Conservation (phyloP, 2,329 filamentous ascomycete species). For the Knufia petricola region DNA sequence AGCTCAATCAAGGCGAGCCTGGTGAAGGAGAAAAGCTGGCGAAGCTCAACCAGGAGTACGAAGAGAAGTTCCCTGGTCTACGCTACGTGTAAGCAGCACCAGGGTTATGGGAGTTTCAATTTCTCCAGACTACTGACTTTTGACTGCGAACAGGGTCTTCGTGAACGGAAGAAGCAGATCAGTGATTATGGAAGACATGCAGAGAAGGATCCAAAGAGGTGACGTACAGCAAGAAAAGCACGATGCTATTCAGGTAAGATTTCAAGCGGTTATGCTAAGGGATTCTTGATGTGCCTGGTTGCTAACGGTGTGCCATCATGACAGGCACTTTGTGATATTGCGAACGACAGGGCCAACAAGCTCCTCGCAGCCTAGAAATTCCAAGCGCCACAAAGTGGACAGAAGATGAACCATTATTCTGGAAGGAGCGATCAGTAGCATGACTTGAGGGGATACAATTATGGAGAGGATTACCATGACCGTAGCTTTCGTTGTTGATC, state of each 20-base stretch:
- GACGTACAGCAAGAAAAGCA: conserved; percentile 58
- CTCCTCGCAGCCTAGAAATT: conserved; percentile 27
- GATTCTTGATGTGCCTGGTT: background rate
- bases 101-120: too few species aligned
- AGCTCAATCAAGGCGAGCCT: conserved; percentile 36
- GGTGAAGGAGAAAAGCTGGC: conserved; percentile 48
- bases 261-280: background rate
- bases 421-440: too few species aligned
- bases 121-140: background rate
- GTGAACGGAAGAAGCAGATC: conserved; percentile 70
- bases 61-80: conserved; percentile 68
- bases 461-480: too few species aligned
- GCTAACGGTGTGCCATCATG: conserved; percentile 6
- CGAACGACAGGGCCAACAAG: conserved; percentile 65
- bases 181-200: conserved; percentile 76
- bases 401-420: too few species aligned
- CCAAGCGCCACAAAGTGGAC: too few species aligned
- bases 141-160: conserved; percentile 52
- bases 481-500: too few species aligned
- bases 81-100: conserved; percentile 58
- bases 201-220: conserved; percentile 56
- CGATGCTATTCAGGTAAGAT: conserved; percentile 61
- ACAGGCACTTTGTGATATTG: conserved; percentile 87
- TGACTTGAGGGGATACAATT: too few species aligned
- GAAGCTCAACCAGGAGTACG: conserved; percentile 66